A percentile compares a stretch with the other conserved stretches of the same genome.
Conservation (phyloP, 1,139 yeast species). For the Taphrina populina region DNA sequence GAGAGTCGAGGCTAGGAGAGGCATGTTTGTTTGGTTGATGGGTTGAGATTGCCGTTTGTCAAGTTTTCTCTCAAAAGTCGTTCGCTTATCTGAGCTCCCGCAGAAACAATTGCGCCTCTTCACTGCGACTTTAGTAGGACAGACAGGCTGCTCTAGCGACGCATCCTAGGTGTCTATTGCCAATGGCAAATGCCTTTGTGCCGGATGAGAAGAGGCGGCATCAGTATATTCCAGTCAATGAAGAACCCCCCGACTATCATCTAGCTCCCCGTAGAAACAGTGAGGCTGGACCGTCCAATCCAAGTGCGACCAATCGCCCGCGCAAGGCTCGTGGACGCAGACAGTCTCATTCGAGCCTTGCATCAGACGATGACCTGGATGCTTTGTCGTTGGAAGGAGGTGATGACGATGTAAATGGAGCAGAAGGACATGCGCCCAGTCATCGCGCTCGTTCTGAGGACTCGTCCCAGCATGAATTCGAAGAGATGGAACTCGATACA, state of each 20-base stretch:
- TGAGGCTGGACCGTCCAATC: slow-evolving; percentile 6
- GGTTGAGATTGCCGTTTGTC: too few relatives aligned
- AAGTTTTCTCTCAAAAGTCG: too few relatives aligned
- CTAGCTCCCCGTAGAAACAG: slow-evolving; percentile 1
- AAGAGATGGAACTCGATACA: slow-evolving; percentile 21
- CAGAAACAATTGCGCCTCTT: too few relatives aligned
- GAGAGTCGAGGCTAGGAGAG: slow-evolving; percentile 27
- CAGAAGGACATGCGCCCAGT: slow-evolving; percentile 14
- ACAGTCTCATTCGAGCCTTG: neutral
- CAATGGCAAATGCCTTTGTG: slow-evolving; percentile 21
- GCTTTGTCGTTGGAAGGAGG: neutral
- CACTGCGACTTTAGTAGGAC: too few relatives aligned
- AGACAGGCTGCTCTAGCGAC: too few relatives aligned
- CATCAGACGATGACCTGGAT: neutral
- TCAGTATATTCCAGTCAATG: slow-evolving; percentile 24
- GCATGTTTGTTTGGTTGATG: slow-evolving; percentile 21
- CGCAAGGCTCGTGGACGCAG: neutral
- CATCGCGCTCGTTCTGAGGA: slow-evolving; percentile 27
- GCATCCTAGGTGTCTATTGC: too few relatives aligned
- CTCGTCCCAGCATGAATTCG: slow-evolving; percentile 2
- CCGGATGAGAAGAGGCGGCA: slow-evolving; percentile 33
- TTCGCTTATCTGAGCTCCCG: too few relatives aligned
- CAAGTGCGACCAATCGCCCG: neutral
- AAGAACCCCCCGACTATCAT: slow-evolving; percentile 22
- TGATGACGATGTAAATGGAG: slow-evolving; percentile 8